Evolutionary conservation across 768 basidiomycete genomes (phyloP), one percentile per base, ranked within the genome.

Genomic region (Hypholoma sublateritium): DNA sequence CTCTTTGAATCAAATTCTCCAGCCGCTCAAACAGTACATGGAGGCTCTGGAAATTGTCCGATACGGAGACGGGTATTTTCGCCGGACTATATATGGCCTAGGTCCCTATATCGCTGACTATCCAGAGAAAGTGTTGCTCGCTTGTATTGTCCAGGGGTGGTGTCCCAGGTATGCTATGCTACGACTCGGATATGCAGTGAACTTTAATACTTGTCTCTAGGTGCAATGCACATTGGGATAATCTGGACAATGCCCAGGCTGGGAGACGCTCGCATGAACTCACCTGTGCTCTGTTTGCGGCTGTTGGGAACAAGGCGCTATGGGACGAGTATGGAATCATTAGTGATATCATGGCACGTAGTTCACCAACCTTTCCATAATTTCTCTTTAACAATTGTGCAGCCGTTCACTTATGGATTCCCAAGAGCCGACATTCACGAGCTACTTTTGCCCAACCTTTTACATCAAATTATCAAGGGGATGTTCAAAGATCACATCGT

Each of bases 401-500:
- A 72, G 71, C 72, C 70, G 0, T 73, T 72, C 42, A 71, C 67
- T 8, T 41, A 60, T 41, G 43, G 58, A 13, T 72, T 73, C 50
- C 72, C 73, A 2, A 59, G 63, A 3, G 73, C 72, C 0, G 66
- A 74, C 49, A 74, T 75, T 24, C 63, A 75, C 53, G 67, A 73
- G 35, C 58, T 73, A 1, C 19, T 74, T 1, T 44, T 69, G 0
- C 67, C 70, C 4, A 69, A 74, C 55, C 61, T 74, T 0, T 62
- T 74, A 0, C 75, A 76, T 58, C 74, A 76, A 62, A 34, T 77
- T 14, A 74, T 76, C 57, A 76, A 76, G 54, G 73, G 74, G 3
- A 67, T 64, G 5, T 78, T 76, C 65, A 77, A 76, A 56, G 77
- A 77, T 37, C 76, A 77, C 50, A 62, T 77, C 12, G 73, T 77